Base-by-base conservation (phyloP, 129 eudicot genomes). In the Centaurea solstitialis region DNA sequence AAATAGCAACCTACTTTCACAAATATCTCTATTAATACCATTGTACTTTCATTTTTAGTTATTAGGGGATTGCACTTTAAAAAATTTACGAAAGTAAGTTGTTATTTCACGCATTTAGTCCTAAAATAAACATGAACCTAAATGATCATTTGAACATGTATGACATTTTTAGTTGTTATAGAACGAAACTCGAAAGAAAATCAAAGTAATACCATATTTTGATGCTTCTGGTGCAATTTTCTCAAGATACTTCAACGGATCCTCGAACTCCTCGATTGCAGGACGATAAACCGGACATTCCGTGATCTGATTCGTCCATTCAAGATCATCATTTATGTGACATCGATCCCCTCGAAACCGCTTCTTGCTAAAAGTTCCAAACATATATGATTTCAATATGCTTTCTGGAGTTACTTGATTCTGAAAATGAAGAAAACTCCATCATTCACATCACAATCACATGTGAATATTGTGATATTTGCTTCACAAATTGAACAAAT, bases 211-310 rank as follows among this genome's bases (percentile, higher is more conserved):
- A 89, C 93, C 93, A 59, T 82, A 89, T 85, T 77, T 89, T 82
- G 93, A 87, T 39, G 91, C 89, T 67, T 87, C 80, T 22, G 91
- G 81, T 77, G 89, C 80, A 64, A 89, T 81, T 72, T 77, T 78
- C 28, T 80, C 86, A 70, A 89, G 35, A 80, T 79, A 89, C 18
- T 35, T 67, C 18, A 87, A 78, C 3, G 93, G 93, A 74, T 89
- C 91, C 33, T 89, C 83, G 43, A 89, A 87, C 22, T 87, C 93
- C 75, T 87, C 83, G 70, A 64, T 6, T 3, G 86, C 70, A 47
- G 91, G 93, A 80, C 72, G 89, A 78, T 82, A 89, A n/a, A 87
- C 89, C 0, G 91, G 93, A 75, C 91, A 89, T 53, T 80, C 86
- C 11, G 57, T 20, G 47, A 89, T 38, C 73, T 69, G 41, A 39